Conservation (phyloP, 495 filamentous ascomycete genomes). For the Lophiostoma macrostomum region DNA sequence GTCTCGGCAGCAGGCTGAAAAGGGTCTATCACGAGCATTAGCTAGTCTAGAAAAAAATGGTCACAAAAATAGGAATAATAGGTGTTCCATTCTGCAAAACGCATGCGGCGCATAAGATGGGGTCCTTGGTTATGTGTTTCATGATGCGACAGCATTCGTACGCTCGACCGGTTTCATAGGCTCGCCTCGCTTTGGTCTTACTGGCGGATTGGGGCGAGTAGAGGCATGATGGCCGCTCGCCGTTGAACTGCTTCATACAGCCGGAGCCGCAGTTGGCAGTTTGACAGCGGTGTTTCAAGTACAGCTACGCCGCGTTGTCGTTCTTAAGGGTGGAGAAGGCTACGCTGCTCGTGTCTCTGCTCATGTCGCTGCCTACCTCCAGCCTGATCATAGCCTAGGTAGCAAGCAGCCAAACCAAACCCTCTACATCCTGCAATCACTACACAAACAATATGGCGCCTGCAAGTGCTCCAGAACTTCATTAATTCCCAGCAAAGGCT, state of each 20-base stretch:
- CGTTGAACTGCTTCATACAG: slow-evolving; percentile 10
- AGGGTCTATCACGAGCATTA: slow-evolving; percentile 32
- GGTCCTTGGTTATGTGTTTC: slow-evolving; percentile 9
- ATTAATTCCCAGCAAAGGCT: too few relatives aligned
- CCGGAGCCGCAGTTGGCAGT: slow-evolving; percentile 2
- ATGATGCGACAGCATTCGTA: slow-evolving; percentile 1
- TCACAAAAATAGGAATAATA: slow-evolving; percentile 21
- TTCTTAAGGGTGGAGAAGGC: background rate
- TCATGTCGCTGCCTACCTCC: too few relatives aligned
- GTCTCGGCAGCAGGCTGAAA: slow-evolving; percentile 29
- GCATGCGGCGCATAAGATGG: slow-evolving; percentile 14
- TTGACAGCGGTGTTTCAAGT: slow-evolving; percentile 7
- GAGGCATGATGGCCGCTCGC: slow-evolving; percentile 9
- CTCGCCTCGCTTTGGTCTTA: background rate
- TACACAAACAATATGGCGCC: slow-evolving; percentile 21
- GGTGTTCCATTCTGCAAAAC: slow-evolving; percentile 20
- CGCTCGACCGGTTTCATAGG: slow-evolving; percentile 19
- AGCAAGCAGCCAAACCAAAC: too few relatives aligned
- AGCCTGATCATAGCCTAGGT: too few relatives aligned
- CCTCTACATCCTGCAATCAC: too few relatives aligned
- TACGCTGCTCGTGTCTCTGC: background rate
- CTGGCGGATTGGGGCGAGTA: slow-evolving; percentile 13
- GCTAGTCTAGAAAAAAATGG: slow-evolving; percentile 28
- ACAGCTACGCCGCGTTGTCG: background rate
- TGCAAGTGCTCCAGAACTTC: slow-evolving; percentile 3